A percentile compares a stretch with the other conserved stretches of the same genome.
Evolutionary conservation across 331 rosid species (phyloP).

Genomic region (Dryas integrifolia): DNA sequence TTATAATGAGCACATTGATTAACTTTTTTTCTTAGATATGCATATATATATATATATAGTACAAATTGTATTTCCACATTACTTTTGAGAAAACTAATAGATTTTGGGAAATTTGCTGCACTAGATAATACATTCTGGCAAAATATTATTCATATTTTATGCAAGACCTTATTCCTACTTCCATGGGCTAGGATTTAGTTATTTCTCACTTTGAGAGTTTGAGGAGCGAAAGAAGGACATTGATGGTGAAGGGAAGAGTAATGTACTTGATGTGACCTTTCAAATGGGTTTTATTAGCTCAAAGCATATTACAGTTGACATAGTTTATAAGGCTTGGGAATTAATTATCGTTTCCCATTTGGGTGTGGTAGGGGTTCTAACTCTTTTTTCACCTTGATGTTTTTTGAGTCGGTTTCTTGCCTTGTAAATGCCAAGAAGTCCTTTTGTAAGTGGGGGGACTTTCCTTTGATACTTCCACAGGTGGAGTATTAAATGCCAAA

Average conservation of each 20-base stretch:
- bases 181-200: not conserved
- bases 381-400: not conserved
- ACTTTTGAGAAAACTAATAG: no score
- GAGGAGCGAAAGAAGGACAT: not conserved
- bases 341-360: not conserved
- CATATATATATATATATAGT: no score
- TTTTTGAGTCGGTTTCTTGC: not conserved
- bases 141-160: no score
- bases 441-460: not conserved
- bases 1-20: no score
- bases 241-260: not conserved
- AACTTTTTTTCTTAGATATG: no score
- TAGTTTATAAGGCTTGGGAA: not conserved
- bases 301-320: not conserved
- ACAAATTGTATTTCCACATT: no score
- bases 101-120: no score
- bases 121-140: no score
- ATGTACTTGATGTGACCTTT: not conserved
- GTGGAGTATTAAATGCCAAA: not conserved
- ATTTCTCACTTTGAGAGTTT: not conserved
- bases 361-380: not conserved
- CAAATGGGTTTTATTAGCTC: not conserved
- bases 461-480: not conserved
- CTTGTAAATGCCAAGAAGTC: conserved; percentile 6
- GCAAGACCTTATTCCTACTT: not conserved